Base-by-base conservation (phyloP, 352 stramenopile species). In the Plasmopara muralis region DNA sequence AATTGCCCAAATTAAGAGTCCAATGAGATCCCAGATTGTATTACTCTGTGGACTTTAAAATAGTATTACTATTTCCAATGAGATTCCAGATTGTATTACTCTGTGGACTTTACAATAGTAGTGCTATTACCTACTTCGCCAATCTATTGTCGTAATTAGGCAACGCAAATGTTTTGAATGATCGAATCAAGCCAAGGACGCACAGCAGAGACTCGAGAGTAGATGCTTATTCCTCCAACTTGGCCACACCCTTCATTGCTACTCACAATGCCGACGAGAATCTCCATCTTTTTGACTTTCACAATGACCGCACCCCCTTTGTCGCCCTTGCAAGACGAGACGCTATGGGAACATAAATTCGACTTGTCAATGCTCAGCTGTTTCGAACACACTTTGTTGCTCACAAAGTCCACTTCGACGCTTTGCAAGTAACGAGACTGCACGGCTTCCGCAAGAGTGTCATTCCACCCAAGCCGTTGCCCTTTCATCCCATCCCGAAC, bases 251-350 rank as follows among this genome's bases (percentile, higher is more conserved):
- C 67, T 31, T 70, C 58, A 12, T 70, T 77, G 53, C 62, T 75
- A 56, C 70, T 85, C 18, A 86, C 74, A 13, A 86, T 48, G 6
- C 74, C 77, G 12, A 86, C 51, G 1, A 83, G 53, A 6, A 69
- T 49, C 14, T 80, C 72, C 14, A 40, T 43, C 2, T 29, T 60
- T 10, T 56, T 56, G 25, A 61, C 51, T 39, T 66, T 59, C 18
- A 70, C 53, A 10, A 72, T 68, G 6, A 86, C 55, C 1, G 72
- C 68, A 13, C 74, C 77, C 20, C 74, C 77, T 14, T 77, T 70
- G 59, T 86, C 74, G 13, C 73, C 73, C 60, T 83, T 66, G 52
- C 77, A 88, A 44, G 74, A 79, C 41, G 85, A 64, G n/a, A 37
- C 60, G 10, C 15, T 33, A 5, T 73, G 70, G n/a, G 73, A 72